Evolutionary conservation across 176 grass and related monocot genomes (phyloP).

Genomic region (Rhipidocladum racemiflorum): DNA sequence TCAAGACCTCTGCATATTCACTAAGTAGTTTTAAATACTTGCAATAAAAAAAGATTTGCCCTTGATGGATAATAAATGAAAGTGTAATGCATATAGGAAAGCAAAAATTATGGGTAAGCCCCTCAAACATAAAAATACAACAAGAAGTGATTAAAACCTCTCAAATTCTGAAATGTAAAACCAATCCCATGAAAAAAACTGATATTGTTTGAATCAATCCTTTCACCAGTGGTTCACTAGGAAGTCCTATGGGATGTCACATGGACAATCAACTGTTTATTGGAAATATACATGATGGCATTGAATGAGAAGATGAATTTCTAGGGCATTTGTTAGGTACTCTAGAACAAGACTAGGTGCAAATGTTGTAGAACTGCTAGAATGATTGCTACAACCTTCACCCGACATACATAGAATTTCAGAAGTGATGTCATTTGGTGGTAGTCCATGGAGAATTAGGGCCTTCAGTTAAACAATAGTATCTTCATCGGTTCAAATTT

Average conservation of each 20-base stretch:
- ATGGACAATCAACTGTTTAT: neutral
- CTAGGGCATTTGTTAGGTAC: neutral
- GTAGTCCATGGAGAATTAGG: slow-evolving; percentile 13
- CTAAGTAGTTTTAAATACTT: slow-evolving; percentile 11
- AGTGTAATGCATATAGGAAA: neutral
- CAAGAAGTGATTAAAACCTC: neutral
- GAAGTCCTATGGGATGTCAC: neutral
- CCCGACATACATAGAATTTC: neutral
- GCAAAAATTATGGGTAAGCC: neutral
- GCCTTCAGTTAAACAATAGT: neutral
- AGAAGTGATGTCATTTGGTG: neutral
- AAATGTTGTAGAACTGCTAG: neutral
- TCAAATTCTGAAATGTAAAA: neutral
- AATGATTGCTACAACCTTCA: neutral
- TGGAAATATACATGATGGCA: neutral
- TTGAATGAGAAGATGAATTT: neutral
- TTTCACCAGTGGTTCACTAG: neutral
- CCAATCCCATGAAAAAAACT: neutral
- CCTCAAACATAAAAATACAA: neutral
- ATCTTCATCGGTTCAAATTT: neutral
- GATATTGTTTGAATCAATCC: neutral
- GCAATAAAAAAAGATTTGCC: neutral
- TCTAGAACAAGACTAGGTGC: neutral
- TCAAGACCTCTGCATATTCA: slow-evolving; percentile 80
- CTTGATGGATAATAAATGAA: slow-evolving; percentile 11